Percentiles rank a stretch among this genome's conserved stretches.
phyloP scores from a whole-genome alignment of 495 filamentous ascomycete genomes.

The Daldinia decipiens region DNA sequence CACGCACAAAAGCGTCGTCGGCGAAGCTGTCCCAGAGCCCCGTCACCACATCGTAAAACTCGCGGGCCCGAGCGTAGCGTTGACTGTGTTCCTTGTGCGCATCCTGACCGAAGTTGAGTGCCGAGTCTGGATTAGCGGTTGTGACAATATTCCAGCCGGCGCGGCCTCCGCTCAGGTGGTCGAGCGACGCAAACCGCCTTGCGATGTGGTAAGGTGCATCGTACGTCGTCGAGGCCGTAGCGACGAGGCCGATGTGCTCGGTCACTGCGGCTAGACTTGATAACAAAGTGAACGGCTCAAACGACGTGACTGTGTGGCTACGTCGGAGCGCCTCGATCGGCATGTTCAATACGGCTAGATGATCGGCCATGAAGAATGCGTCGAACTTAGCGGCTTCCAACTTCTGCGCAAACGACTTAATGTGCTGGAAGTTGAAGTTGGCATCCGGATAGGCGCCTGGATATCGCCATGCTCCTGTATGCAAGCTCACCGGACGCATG shows the following conservation, averaged over 20 bases:
- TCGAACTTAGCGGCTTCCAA: conserved; percentile 69
- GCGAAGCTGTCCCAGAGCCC: conserved; percentile 68
- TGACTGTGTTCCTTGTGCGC: conserved; percentile 66
- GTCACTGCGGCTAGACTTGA: conserved; percentile 63
- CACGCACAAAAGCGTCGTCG: conserved; percentile 63
- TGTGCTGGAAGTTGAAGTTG: conserved; percentile 67
- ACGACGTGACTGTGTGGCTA: conserved; percentile 66
- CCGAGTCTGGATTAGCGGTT: conserved; percentile 64
- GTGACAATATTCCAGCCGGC: conserved; percentile 75
- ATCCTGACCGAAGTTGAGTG: conserved; percentile 65
- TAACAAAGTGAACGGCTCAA: conserved; percentile 61
- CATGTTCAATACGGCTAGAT: conserved; percentile 68
- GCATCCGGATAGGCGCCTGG: conserved; percentile 65
- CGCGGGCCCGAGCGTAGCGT: conserved; percentile 67
- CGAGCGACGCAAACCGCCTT: conserved; percentile 66
- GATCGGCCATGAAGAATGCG: conserved; percentile 72
- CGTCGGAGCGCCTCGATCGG: conserved; percentile 66
- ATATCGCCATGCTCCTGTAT: conserved; percentile 68
- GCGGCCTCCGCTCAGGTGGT: conserved; percentile 68
- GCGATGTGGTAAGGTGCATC: conserved; percentile 67
- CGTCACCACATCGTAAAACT: conserved; percentile 66
- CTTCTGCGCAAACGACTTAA: conserved; percentile 64
- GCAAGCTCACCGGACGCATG: conserved; percentile 67
- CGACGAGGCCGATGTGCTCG: conserved; percentile 60
- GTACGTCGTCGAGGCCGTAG: conserved; percentile 66